Evolutionary conservation across 1,284 basidiomycete species (phyloP), one percentile per base, ranked within the genome.

Genomic region (Taiwanofungus camphoratus): DNA sequence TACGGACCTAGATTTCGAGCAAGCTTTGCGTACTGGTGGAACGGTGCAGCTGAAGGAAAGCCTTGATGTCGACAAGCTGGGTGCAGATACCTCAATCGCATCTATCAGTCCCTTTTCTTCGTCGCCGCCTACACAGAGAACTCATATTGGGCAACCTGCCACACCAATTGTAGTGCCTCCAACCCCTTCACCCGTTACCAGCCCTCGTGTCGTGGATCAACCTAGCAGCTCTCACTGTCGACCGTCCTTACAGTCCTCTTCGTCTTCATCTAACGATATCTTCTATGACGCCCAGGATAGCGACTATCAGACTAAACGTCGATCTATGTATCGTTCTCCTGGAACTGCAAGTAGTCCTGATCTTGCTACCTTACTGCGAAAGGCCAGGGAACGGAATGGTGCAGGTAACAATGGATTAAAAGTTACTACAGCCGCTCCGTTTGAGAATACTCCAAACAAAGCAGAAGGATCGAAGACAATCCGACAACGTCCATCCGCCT

Each of bases 261-360:
- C 60, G n/a, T 65, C 68, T 18, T 63, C 68, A 40, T 60, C 66
- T 21, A 63, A 71, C 52, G 82, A 85, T 49, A 57, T 79, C 33
- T 76, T 74, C 55, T 75, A 73, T 64, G 82, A 86, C 62, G 69
- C 73, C 26, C 81, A 82, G 50, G 80, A 82, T 49, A 56, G 66
- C 4, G 80, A 82, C 52, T 71, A 75, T 53, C 76, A 82, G 54
- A 77, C 78, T 16, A 87, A 87, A 62, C 77, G 88, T 32, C 75
- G 89, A 41, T 89, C 86, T 51, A 79, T 93, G 67, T 92, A 91
- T 62, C 76, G 91, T 46, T 83, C 86, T n/a, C 72, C 85, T 5
- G 91, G 90, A 37, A 92, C 88, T 2, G 86, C 89, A 19, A 89
- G 86, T 53, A 90, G 86, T 54, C 91, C 92, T 19, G 91, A 95